Evolutionary conservation across 345 rosid species (phyloP), one percentile per base, ranked within the genome.

Genomic region (Psidium guajava): DNA sequence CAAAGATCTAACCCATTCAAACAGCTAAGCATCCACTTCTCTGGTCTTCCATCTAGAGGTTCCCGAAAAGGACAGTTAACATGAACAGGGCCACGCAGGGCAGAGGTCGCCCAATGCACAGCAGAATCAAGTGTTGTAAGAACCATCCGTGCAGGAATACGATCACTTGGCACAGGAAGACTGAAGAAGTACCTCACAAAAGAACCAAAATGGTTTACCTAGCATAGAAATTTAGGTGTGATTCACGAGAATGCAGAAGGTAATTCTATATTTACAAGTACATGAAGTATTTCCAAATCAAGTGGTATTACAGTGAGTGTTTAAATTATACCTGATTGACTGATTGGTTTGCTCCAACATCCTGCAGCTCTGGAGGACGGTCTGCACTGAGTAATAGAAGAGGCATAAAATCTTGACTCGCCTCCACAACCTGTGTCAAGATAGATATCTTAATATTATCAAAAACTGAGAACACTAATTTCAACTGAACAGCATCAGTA

Each of bases 281-380:
- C 24, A 69, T 32, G 47, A 69, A 69, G 47, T 69, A 69, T 18
- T 69, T 44, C 44, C 47, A 69, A 61, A 69, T 69, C 10, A 69
- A 69, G 13, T 32, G 6, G 77, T 69, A 69, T 32, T 69, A 22
- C 24, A 69, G 44, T 69, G 82, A 58, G 49, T 13, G 58, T 11
- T 25, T 47, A 55, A 21, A 74, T 21, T 7, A 40, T 27, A 96
- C 99, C 95, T 97, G 99, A 93, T 94, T 94, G 85, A 97, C 93
- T 82, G 98, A 89, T 91, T 97, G 99, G 89, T 94, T 97, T 57
- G 99, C 99, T 77, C 99, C 99, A 90, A 91, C 91, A 77, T 94
- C 95, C 82, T 89, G 96, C 89, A 97, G 98, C 91, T 97, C 99
- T 61, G 95, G 96, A 89, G 99, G 99, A 81, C 99, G 99, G 88